These are phyloP conservation scores for Talaromyces sp. DNA, from an alignment of 2,329 filamentous ascomycete species.

Conservation along the genomic window DNA sequence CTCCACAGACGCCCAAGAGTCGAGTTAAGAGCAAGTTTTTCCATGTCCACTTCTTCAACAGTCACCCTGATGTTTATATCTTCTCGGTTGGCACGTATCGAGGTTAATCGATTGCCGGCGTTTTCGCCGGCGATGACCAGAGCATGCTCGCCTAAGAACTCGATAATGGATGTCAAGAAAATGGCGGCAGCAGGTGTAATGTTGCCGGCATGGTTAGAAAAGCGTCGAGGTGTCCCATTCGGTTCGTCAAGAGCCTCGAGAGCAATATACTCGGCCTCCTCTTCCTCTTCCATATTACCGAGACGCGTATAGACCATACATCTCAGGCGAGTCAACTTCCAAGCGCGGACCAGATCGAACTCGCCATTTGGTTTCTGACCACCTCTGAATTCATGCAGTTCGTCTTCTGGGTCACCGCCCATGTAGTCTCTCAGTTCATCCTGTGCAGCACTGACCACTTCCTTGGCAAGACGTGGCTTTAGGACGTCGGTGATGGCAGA, in stretches of 20 bases:
- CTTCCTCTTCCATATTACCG: conserved; percentile 95
- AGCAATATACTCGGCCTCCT: conserved; percentile 83
- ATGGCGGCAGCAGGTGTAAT: conserved; percentile 91
- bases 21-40: conserved; percentile 83
- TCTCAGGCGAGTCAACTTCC: conserved; percentile 85
- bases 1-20: conserved; percentile 87
- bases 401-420: conserved; percentile 70
- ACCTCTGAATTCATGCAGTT: conserved; percentile 51
- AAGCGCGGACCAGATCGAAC: conserved; percentile 88
- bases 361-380: conserved; percentile 48
- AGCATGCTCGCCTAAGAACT: conserved; percentile 88
- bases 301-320: conserved; percentile 98
- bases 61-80: conserved; percentile 58
- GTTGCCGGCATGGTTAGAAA: conserved; percentile 52
- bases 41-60: conserved; percentile 89
- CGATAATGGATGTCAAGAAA: conserved; percentile 89
- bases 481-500: conserved; percentile 81
- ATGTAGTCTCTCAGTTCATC: conserved; percentile 85
- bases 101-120: conserved; percentile 48
- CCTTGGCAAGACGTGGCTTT: conserved; percentile 80
- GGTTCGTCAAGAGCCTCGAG: conserved; percentile 65
- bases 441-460: conserved; percentile 75
- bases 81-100: conserved; percentile 16
- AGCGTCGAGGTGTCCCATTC: conserved; percentile 51
- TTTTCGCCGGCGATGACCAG: conserved; percentile 82